A percentile compares a stretch with the other conserved stretches of the same genome.
phyloP scores from a whole-genome alignment of 176 grass and related monocot species.

The Phoenix roebelenii region DNA sequence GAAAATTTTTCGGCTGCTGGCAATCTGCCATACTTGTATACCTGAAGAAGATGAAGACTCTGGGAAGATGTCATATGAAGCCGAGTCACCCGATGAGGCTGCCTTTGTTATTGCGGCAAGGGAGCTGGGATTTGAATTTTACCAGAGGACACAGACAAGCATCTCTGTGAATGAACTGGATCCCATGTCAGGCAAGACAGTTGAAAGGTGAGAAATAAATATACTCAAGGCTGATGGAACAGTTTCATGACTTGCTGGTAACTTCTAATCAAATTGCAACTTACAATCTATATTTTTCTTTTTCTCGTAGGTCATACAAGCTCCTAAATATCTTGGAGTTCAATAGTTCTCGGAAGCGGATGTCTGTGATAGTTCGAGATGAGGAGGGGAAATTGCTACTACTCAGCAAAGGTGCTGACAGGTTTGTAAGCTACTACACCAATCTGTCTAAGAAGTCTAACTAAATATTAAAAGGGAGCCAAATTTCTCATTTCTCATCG shows the following conservation, averaged over 20 bases:
- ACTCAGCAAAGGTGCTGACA: constrained; percentile 86
- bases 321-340: constrained; percentile 87
- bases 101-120: constrained; percentile 71
- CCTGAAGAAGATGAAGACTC: constrained; percentile 61
- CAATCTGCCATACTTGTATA: constrained; percentile 81
- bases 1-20: constrained; percentile 61
- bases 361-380: constrained; percentile 77
- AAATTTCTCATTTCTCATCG: no score
- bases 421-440: constrained; percentile 23
- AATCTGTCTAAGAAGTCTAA: no score
- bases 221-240: no score
- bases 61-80: constrained; percentile 69
- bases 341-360: constrained; percentile 66
- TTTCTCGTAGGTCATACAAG: constrained; percentile 47
- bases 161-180: constrained; percentile 62
- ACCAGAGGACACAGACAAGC: constrained; percentile 49
- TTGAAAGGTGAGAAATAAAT: constrained; percentile 42
- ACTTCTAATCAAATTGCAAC: neutral
- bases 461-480: no score
- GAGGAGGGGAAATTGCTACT: constrained; percentile 59
- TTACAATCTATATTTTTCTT: neutral
- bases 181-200: constrained; percentile 33
- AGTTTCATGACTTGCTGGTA: no score
- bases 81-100: constrained; percentile 90
- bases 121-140: constrained; percentile 81